Evolutionary conservation across 208 protist genomes (phyloP).

Genomic region (Trypanosoma brucei): DNA sequence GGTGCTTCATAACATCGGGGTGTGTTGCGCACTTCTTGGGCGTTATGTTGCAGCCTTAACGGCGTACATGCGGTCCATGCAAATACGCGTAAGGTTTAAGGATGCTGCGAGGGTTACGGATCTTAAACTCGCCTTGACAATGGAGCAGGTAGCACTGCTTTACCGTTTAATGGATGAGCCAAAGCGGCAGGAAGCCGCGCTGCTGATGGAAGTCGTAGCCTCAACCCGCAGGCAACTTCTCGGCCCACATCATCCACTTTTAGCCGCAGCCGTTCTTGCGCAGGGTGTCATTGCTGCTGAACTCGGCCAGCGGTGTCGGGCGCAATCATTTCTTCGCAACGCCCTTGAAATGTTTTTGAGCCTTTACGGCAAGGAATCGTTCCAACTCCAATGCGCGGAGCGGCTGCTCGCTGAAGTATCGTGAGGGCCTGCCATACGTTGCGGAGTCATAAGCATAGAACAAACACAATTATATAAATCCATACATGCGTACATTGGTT

Average conservation of each 20-base stretch:
- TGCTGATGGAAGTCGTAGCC: slow-evolving; percentile 38
- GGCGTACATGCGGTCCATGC: slow-evolving; percentile 29
- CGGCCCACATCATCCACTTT: slow-evolving; percentile 40
- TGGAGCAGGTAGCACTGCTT: slow-evolving; percentile 63
- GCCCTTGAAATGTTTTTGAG: slow-evolving; percentile 6
- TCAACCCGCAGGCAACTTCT: slow-evolving; percentile 34
- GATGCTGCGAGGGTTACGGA: slow-evolving; percentile 25
- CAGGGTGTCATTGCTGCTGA: slow-evolving; percentile 37
- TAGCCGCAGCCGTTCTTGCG: slow-evolving; percentile 21
- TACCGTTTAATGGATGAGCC: slow-evolving; percentile 27
- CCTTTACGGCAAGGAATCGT: slow-evolving; percentile 8
- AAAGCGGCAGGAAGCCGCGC: slow-evolving; percentile 27
- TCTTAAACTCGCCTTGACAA: slow-evolving; percentile 55
- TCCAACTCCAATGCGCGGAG: slow-evolving; percentile 8
- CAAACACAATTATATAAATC: background rate
- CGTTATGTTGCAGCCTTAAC: slow-evolving; percentile 22
- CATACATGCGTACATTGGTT: background rate
- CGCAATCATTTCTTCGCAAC: slow-evolving; percentile 12
- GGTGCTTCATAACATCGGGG: slow-evolving; percentile 54
- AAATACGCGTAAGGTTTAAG: slow-evolving; percentile 23
- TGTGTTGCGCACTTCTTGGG: slow-evolving; percentile 40
- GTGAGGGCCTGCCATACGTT: background rate
- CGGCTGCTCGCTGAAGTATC: slow-evolving; percentile 5
- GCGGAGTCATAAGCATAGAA: background rate
- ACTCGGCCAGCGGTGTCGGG: slow-evolving; percentile 26